phyloP scores from a whole-genome alignment of 2,329 filamentous ascomycete species.

The Aspergillus japonicus region DNA sequence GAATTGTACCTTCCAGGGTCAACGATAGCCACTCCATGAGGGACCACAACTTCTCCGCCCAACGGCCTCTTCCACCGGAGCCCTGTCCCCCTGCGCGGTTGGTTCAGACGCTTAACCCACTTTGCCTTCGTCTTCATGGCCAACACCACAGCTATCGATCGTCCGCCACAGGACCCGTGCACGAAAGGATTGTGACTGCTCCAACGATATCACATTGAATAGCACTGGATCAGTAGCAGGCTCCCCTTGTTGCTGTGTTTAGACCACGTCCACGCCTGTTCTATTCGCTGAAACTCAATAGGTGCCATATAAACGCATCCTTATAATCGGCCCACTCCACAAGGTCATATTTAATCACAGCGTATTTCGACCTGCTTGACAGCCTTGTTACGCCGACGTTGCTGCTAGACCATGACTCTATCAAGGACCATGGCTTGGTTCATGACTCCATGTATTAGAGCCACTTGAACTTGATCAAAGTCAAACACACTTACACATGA shows the following conservation, averaged over 20 bases:
- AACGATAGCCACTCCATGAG: not conserved
- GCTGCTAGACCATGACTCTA: not conserved
- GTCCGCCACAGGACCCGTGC: not conserved
- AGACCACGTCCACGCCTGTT: not conserved
- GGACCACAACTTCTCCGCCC: not conserved
- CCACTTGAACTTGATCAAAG: too few relatives aligned
- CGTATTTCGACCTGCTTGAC: not conserved
- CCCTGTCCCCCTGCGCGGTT: not conserved
- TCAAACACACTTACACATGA: not conserved
- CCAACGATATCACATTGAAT: too few relatives aligned
- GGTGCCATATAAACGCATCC: not conserved
- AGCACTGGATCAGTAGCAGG: too few relatives aligned
- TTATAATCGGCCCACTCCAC: not conserved
- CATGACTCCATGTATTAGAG: too few relatives aligned
- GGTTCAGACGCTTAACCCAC: not conserved
- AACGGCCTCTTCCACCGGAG: not conserved
- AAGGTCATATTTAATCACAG: not conserved
- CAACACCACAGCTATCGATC: not conserved
- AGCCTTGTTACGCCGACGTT: not conserved
- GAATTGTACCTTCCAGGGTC: not conserved
- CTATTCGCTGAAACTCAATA: not conserved
- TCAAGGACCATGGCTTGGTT: not conserved
- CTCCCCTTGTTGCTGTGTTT: too few relatives aligned
- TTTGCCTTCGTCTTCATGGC: not conserved
- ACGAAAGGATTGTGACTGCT: not conserved